Conservation (phyloP, 768 basidiomycete genomes). For the Xerocomus brunneocitrinus region DNA sequence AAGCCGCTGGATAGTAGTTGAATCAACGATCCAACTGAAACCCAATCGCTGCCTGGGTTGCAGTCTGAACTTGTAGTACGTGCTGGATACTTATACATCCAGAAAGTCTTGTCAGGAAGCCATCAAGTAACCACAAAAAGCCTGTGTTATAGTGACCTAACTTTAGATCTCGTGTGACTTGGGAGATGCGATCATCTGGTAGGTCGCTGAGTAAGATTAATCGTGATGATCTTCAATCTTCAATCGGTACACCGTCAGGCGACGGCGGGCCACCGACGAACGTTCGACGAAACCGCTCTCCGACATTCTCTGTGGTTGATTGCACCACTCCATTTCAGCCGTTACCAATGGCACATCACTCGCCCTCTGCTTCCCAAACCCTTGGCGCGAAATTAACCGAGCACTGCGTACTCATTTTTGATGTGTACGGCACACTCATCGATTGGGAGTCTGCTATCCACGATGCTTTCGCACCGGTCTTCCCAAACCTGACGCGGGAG, state of each 20-base stretch:
- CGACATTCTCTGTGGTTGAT: too few species aligned
- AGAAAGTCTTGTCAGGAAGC: too few species aligned
- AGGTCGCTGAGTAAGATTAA: too few species aligned
- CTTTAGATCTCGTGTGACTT: too few species aligned
- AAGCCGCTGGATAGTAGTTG: not conserved
- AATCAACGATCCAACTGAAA: not conserved
- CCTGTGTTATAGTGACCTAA: too few species aligned
- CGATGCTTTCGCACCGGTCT: conserved; percentile 37
- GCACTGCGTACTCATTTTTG: conserved; percentile 53
- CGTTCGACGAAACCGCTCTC: too few species aligned
- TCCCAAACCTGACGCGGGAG: conserved; percentile 13
- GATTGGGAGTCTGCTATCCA: conserved; percentile 75
- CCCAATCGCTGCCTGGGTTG: not conserved
- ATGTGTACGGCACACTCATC: conserved; percentile 72
- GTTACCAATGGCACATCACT: conserved; percentile 17
- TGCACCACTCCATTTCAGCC: not conserved
- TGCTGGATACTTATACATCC: too few species aligned
- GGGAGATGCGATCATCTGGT: too few species aligned
- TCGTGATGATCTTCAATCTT: too few species aligned
- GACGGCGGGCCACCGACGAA: too few species aligned
- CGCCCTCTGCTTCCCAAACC: conserved; percentile 4
- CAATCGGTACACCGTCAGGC: too few species aligned
- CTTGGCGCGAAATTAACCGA: conserved; percentile 12
- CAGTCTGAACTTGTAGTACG: not conserved
- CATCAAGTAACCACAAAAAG: too few species aligned